A percentile compares a stretch with the other conserved stretches of the same genome.
Evolutionary conservation across 305 asterid species (phyloP).

Genomic region (Withania somnifera): DNA sequence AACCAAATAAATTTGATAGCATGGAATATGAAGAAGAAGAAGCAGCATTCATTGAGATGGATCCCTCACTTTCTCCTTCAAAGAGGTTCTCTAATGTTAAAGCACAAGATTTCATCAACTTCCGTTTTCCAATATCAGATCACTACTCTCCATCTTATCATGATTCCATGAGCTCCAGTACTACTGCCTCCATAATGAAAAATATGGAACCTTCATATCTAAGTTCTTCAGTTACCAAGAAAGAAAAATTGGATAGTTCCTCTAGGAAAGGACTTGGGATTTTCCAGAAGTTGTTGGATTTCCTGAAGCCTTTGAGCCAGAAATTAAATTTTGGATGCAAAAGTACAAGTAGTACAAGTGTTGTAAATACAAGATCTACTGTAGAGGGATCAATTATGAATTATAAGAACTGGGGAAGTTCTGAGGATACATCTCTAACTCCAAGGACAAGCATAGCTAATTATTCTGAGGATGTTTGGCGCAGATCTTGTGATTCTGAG

Average conservation of each 20-base stretch:
- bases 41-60: conserved; percentile 78
- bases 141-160: too few relatives aligned
- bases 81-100: conserved; percentile 48
- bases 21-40: conserved; percentile 24
- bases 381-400: background rate
- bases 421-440: conserved; percentile 26
- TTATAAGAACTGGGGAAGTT: conserved; percentile 1
- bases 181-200: background rate
- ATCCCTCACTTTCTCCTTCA: conserved; percentile 71
- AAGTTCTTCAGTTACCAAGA: background rate
- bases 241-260: conserved; percentile 10
- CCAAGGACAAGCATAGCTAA: conserved; percentile 47
- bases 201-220: background rate
- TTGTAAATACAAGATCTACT: background rate
- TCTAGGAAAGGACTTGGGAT: conserved; percentile 7
- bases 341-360: conserved; percentile 11
- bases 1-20: conserved; percentile 24
- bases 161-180: conserved; percentile 6
- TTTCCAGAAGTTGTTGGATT: conserved; percentile 36
- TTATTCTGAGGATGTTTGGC: conserved; percentile 46
- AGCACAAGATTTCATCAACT: conserved; percentile 45
- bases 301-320: conserved; percentile 35
- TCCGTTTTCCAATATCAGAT: conserved; percentile 42
- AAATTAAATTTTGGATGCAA: conserved; percentile 14
- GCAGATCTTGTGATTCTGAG: conserved; percentile 77